Evolutionary conservation across 2,329 filamentous ascomycete species (phyloP), one percentile per base, ranked within the genome.

Genomic region (Cladorrhinum sp.): DNA sequence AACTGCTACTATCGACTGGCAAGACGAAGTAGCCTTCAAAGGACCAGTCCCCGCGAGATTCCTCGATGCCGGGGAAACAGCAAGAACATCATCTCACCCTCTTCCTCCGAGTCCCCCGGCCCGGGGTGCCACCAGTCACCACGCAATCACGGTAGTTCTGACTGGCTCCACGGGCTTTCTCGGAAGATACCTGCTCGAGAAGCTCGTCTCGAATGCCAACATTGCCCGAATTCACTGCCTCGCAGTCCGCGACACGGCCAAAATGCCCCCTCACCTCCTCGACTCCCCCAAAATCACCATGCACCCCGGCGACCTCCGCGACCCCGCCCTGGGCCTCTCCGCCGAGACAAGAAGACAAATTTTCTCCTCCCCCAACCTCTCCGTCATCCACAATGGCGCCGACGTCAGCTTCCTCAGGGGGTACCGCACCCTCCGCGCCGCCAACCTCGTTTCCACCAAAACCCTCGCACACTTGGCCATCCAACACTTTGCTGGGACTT

Each of bases 361-460:
- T 27, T 60, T 60, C 12, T 8, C 22, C 13, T 7, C 23, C 1
- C 49, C 61, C 2, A 56, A 25, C 13, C 53, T 64, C 25, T 52
- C 53, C 36, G n/a, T 66, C 32, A 51, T 89, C 23, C 86, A 84
- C 69, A 75, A 72, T 58, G 81, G 77, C 3, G 78, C 79, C 13
- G 73, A 76, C 18, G 69, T 71, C n/a, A 74, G 68, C 4, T 77
- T 70, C 66, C 62, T 69, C 61, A 73, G 78, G 25, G 63, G 66
- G 2, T 80, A 78, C 62, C 29, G 64, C 8, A 66, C 68, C 0
- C 66, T 79, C 0, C 67, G 69, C 2, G 48, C 55, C 0, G 60
- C 67, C 13, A 80, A 80, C 59, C 61, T 78, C 3, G 13, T 60
- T 0, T 68, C 76, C 0, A 77, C 74, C 1, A 68, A 69, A 32